Conservation (phyloP, 345 rosid species). For the Pistacia vera region DNA sequence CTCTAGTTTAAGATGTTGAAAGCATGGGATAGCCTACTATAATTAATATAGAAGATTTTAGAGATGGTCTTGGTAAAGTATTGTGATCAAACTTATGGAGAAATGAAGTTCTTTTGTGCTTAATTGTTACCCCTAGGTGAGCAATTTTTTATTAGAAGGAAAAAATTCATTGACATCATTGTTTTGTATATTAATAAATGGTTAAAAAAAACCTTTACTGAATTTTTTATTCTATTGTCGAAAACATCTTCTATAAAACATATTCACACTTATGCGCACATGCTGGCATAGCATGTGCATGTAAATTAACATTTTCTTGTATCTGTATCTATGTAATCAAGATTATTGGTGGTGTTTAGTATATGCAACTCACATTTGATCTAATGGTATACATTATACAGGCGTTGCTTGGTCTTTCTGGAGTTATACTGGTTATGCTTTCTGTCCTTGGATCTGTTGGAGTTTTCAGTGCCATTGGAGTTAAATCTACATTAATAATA, state of each 20-base stretch:
- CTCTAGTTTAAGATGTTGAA: no score
- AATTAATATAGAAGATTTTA: no score
- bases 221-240: no score
- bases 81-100: no score
- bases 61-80: no score
- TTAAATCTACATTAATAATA: conserved; percentile 90
- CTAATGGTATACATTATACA: conserved; percentile 38
- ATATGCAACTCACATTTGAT: conserved; percentile 12
- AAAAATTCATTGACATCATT: no score
- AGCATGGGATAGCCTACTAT: no score
- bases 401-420: conserved; percentile 94
- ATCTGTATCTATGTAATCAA: not conserved
- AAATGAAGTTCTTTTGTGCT: conserved; percentile 17
- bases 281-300: not conserved
- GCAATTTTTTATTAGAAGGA: no score
- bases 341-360: not conserved
- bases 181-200: no score
- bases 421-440: conserved; percentile 92
- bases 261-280: not conserved
- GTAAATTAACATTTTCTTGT: not conserved
- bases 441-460: conserved; percentile 98
- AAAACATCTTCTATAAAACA: not conserved
- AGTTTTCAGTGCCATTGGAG: conserved; percentile 84
- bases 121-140: not conserved
- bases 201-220: no score